These are phyloP conservation scores for Naganishia liquefaciens DNA, from an alignment of 1,284 basidiomycete genomes.

Conservation along the genomic window DNA sequence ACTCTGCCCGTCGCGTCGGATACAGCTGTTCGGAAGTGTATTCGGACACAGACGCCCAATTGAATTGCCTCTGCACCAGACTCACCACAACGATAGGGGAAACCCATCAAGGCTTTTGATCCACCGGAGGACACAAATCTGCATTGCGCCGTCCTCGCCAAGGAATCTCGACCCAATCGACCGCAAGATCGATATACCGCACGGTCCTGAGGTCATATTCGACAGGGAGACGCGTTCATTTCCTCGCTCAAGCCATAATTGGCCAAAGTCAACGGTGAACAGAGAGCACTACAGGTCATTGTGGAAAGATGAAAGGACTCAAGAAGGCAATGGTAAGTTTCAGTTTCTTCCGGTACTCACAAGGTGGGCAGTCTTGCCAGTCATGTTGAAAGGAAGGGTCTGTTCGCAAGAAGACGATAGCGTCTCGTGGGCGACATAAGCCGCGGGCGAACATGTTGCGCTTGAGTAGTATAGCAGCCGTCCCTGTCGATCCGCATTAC, in stretches of 20 bases:
- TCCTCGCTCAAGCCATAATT: too few relatives aligned
- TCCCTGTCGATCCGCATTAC: too few relatives aligned
- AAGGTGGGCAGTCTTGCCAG: background rate
- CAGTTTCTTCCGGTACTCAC: background rate
- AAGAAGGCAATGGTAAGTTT: constrained; percentile 77
- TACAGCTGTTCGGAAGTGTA: background rate
- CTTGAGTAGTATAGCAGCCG: too few relatives aligned
- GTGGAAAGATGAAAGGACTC: constrained; percentile 72
- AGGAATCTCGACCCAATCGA: too few relatives aligned
- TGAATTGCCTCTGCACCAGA: background rate
- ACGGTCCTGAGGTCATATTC: too few relatives aligned
- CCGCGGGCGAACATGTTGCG: too few relatives aligned
- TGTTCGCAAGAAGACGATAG: background rate
- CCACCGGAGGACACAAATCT: too few relatives aligned
- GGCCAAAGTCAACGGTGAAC: too few relatives aligned
- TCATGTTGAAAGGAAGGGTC: background rate
- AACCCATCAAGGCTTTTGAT: too few relatives aligned
- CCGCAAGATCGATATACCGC: too few relatives aligned
- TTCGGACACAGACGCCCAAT: background rate
- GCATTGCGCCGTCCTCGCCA: too few relatives aligned
- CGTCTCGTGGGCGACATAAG: background rate
- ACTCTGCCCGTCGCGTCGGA: background rate
- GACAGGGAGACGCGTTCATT: too few relatives aligned
- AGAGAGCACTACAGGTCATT: background rate
- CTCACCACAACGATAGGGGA: background rate